Conservation (phyloP, 2,329 filamentous ascomycete genomes). For the Calonectria honghensis region DNA sequence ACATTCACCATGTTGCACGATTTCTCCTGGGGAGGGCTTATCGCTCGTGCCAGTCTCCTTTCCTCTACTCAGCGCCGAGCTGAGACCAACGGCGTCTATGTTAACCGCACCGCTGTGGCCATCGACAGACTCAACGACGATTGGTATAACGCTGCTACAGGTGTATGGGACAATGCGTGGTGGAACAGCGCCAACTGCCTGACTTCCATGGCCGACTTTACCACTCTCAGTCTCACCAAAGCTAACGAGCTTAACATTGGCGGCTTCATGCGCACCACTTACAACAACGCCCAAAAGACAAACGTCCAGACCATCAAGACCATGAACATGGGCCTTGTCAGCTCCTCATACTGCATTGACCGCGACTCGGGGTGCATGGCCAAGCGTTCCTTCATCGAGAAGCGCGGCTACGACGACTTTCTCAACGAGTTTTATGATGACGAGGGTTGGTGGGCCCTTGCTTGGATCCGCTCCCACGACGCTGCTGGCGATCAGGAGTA, state of each 20-base stretch:
- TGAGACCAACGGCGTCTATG: slow-evolving; percentile 55
- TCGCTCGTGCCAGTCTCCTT: slow-evolving; percentile 47
- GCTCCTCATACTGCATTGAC: slow-evolving; percentile 62
- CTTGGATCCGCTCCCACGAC: slow-evolving; percentile 74
- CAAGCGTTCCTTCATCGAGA: slow-evolving; percentile 59
- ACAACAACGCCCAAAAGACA: slow-evolving; percentile 65
- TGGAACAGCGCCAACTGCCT: slow-evolving; percentile 84
- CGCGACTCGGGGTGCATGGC: slow-evolving; percentile 54
- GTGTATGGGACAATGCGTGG: slow-evolving; percentile 81
- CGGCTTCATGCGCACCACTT: slow-evolving; percentile 67
- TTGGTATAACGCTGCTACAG: slow-evolving; percentile 77
- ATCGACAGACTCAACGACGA: slow-evolving; percentile 69
- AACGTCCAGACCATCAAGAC: slow-evolving; percentile 62
- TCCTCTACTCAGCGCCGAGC: slow-evolving; percentile 45
- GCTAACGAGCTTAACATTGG: slow-evolving; percentile 63
- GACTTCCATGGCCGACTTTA: slow-evolving; percentile 76
- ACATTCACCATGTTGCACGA: slow-evolving; percentile 46
- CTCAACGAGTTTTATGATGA: slow-evolving; percentile 76
- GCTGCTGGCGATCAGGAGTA: slow-evolving; percentile 71
- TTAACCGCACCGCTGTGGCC: slow-evolving; percentile 57
- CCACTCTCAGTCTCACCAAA: slow-evolving; percentile 57
- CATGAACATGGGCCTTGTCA: slow-evolving; percentile 61
- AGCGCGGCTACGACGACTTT: slow-evolving; percentile 63
- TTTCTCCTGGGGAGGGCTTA: slow-evolving; percentile 51
- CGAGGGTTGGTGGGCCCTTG: slow-evolving; percentile 79